Percentiles rank a stretch among this genome's conserved stretches.
Evolutionary conservation across 306 rosid genomes (phyloP).

Genomic region (Mimosa bimucronata): DNA sequence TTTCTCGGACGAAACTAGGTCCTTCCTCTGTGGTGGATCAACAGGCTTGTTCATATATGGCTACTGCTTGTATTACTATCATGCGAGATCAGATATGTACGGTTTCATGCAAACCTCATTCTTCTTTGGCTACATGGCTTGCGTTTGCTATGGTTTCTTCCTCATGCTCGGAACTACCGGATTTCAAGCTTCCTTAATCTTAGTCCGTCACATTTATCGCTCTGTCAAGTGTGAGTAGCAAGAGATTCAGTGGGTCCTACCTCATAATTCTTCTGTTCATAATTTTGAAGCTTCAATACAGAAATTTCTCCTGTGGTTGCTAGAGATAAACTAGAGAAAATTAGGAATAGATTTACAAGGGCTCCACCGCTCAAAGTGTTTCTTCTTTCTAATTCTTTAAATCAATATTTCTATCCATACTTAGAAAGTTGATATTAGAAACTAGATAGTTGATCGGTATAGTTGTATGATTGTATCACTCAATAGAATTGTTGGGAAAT

Average conservation of each 20-base stretch:
- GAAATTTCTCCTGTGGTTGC: neutral
- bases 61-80: conserved; percentile 44
- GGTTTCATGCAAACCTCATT: conserved; percentile 49
- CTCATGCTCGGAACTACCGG: conserved; percentile 42
- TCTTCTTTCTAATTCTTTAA: neutral
- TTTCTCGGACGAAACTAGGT: conserved; percentile 32
- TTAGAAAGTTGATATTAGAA: neutral
- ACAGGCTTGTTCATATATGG: conserved; percentile 46
- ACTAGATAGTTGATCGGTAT: neutral
- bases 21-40: conserved; percentile 45
- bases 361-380: neutral
- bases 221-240: conserved; percentile 40
- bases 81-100: conserved; percentile 43
- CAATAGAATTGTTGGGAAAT: neutral
- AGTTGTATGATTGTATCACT: neutral
- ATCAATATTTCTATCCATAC: neutral
- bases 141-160: conserved; percentile 43
- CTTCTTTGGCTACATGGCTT: conserved; percentile 48
- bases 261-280: neutral
- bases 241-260: neutral
- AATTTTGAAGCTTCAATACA: neutral
- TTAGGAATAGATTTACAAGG: neutral
- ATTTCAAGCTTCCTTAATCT: conserved; percentile 37
- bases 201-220: conserved; percentile 41
- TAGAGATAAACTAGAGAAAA: neutral